Conservation (phyloP, 768 basidiomycete genomes). For the Pisolithus sp. region DNA sequence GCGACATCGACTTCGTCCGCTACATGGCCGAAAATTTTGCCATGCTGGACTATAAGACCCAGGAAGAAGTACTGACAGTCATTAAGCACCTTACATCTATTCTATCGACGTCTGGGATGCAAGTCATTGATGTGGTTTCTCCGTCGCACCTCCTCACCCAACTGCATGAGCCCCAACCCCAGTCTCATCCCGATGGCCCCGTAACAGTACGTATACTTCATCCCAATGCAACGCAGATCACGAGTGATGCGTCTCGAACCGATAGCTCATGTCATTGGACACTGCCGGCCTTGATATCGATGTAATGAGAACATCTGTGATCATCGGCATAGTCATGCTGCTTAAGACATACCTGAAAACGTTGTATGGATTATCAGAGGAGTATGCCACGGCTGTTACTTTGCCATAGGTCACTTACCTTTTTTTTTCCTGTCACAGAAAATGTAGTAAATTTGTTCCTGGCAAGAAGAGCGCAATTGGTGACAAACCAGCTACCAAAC, state of each 20-base stretch:
- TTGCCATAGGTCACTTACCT: background rate
- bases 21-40: conserved; percentile 96
- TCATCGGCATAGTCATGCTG: conserved; percentile 80
- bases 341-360: conserved; percentile 81
- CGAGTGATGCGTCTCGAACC: conserved; percentile 1
- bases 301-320: conserved; percentile 61
- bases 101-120: conserved; percentile 75
- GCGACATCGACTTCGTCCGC: conserved; percentile 79
- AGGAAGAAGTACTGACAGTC: conserved; percentile 86
- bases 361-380: conserved; percentile 83
- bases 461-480: conserved; percentile 89
- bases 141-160: conserved; percentile 66
- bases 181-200: background rate
- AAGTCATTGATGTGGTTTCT: conserved; percentile 67
- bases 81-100: conserved; percentile 72
- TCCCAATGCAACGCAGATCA: background rate
- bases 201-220: conserved; percentile 3
- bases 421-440: conserved; percentile 41
- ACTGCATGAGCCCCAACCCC: conserved; percentile 34
- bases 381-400: conserved; percentile 46
- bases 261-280: background rate
- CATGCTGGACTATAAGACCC: conserved; percentile 88
- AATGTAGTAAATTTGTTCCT: conserved; percentile 81
- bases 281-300: conserved; percentile 12
- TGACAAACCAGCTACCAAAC: conserved; percentile 69